Percentiles rank a stretch among this genome's conserved stretches.
Conservation (phyloP, 805 yeast species). For the Cyberlindnera galapagoensis region DNA sequence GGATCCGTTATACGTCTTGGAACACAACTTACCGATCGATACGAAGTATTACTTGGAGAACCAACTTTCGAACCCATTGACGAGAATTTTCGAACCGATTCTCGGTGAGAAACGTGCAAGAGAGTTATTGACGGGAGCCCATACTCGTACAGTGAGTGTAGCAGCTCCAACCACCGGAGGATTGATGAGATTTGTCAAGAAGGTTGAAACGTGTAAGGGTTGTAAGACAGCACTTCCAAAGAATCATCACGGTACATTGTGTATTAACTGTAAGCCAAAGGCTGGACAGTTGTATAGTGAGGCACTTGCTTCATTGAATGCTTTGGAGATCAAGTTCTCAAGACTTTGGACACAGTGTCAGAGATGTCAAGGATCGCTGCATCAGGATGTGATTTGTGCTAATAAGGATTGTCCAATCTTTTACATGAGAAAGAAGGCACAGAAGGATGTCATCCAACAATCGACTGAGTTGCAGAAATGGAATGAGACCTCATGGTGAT, state of each 20-base stretch:
- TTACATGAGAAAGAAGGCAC: constrained; percentile 75
- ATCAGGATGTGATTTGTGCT: constrained; percentile 92
- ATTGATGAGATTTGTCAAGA: constrained; percentile 84
- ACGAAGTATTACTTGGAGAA: constrained; percentile 90
- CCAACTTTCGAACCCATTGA: constrained; percentile 86
- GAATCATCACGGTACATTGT: constrained; percentile 65
- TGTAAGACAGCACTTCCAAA: constrained; percentile 71
- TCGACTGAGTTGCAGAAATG: constrained; percentile 34
- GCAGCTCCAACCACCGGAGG: constrained; percentile 58
- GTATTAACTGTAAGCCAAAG: constrained; percentile 66
- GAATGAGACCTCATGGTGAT: constrained; percentile 27
- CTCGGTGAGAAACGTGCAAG: constrained; percentile 80
- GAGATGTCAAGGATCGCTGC: constrained; percentile 92
- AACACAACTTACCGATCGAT: constrained; percentile 88
- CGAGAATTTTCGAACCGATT: constrained; percentile 92
- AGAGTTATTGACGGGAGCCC: constrained; percentile 75
- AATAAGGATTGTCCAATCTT: constrained; percentile 96
- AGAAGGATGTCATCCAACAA: constrained; percentile 35
- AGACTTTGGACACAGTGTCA: constrained; percentile 98
- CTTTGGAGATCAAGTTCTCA: constrained; percentile 74
- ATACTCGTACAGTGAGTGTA: constrained; percentile 70
- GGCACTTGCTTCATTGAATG: constrained; percentile 73
- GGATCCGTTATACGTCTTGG: constrained; percentile 90
- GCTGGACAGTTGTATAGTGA: constrained; percentile 79
- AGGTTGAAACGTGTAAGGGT: constrained; percentile 80